Conservation (phyloP, 1,284 basidiomycete genomes). For the Moesziomyces sp. region DNA sequence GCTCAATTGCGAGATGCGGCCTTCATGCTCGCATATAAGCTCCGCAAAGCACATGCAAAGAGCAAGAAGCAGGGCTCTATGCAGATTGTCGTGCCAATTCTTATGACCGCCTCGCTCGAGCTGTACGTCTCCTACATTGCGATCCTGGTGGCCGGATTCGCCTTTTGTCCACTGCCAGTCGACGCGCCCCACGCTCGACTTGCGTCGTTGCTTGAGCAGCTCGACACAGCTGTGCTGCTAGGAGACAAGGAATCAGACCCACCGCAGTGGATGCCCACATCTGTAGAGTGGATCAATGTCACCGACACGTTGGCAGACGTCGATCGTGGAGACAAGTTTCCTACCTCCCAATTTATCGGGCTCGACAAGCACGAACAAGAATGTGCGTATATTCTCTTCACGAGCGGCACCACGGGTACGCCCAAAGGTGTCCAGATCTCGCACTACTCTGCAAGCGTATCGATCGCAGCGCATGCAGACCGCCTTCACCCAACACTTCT, state of each 20-base stretch:
- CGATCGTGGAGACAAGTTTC: not conserved
- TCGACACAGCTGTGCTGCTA: conserved; percentile 6
- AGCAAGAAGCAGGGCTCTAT: not conserved
- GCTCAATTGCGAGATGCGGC: not conserved
- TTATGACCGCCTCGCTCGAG: conserved; percentile 13
- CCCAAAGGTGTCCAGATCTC: conserved; percentile 23
- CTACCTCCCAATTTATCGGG: not conserved
- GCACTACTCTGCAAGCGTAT: conserved; percentile 13
- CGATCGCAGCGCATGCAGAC: conserved; percentile 19
- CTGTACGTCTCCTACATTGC: conserved; percentile 22
- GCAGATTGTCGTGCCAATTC: conserved; percentile 20
- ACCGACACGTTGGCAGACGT: not conserved
- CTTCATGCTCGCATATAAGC: conserved; percentile 2
- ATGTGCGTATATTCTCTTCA: conserved; percentile 15
- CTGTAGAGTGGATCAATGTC: conserved; percentile 14
- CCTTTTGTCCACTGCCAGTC: conserved; percentile 18
- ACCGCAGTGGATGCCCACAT: conserved; percentile 2
- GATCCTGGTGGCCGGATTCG: conserved; percentile 19
- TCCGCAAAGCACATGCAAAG: conserved; percentile 2
- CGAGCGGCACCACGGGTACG: conserved; percentile 11
- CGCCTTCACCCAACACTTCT: conserved; percentile 10
- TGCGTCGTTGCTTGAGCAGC: conserved; percentile 3
- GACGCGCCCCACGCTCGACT: conserved; percentile 15
- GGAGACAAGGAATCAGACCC: conserved; percentile 1
- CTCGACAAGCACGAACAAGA: conserved; percentile 2